These are phyloP conservation scores for Magnaporthiopsis incrustans DNA, from an alignment of 2,329 filamentous ascomycete species.

Conservation along the genomic window DNA sequence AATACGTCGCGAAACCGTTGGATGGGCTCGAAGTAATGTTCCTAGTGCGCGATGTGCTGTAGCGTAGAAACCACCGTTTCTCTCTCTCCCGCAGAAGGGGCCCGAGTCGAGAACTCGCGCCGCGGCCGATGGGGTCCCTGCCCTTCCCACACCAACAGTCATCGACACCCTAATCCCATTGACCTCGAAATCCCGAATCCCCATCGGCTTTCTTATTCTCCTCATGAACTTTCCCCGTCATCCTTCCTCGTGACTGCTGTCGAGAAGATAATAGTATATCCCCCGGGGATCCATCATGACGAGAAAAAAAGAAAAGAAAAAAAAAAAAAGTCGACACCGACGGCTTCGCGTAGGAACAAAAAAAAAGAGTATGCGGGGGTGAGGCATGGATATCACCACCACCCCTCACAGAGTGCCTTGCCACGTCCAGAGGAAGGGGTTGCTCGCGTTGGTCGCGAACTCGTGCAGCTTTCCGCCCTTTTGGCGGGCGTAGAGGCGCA, in stretches of 20 bases:
- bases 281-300: background rate
- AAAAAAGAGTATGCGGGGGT: background rate
- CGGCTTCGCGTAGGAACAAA: background rate
- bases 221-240: background rate
- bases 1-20: background rate
- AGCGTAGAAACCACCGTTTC: background rate
- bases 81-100: background rate
- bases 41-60: background rate
- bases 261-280: background rate
- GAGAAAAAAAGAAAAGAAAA: background rate
- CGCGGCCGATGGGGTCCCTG: background rate
- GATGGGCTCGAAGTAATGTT: background rate
- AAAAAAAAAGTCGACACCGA: background rate
- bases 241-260: background rate
- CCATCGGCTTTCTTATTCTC: background rate
- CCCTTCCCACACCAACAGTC: background rate
- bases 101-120: background rate
- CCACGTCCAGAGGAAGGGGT: conserved; percentile 5
- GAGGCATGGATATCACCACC: background rate
- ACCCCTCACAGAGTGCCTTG: background rate
- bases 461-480: conserved; percentile 2
- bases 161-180: background rate
- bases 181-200: background rate
- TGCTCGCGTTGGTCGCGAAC: background rate
- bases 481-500: background rate